Conservation (phyloP, 2,329 filamentous ascomycete species). For the Clarireedia sp. region DNA sequence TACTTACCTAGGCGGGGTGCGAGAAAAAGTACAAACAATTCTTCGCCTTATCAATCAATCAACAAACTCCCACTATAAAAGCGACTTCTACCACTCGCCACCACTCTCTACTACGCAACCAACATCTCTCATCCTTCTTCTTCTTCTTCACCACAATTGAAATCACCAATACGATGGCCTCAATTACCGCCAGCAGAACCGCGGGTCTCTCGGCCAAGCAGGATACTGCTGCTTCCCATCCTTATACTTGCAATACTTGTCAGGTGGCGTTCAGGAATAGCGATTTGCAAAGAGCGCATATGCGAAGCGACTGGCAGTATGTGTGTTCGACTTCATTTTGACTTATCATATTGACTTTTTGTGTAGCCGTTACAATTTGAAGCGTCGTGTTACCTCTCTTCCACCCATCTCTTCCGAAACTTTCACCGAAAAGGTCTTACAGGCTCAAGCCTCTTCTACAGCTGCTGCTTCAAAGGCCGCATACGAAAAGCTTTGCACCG, state of each 20-base stretch:
- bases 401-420: slow-evolving; percentile 86
- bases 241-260: slow-evolving; percentile 97
- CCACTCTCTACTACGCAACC: not conserved
- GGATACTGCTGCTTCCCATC: slow-evolving; percentile 52
- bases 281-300: slow-evolving; percentile 87
- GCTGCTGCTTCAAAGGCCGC: slow-evolving; percentile 82
- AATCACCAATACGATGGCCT: slow-evolving; percentile 38
- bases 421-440: slow-evolving; percentile 92
- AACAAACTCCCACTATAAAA: not conserved
- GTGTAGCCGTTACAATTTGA: slow-evolving; percentile 82
- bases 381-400: slow-evolving; percentile 82
- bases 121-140: not conserved
- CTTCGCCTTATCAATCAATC: not conserved
- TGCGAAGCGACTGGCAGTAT: slow-evolving; percentile 98
- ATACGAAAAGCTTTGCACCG: slow-evolving; percentile 74
- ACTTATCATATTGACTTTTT: slow-evolving; percentile 15
- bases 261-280: slow-evolving; percentile 93
- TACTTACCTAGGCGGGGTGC: not conserved
- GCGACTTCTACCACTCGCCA: not conserved
- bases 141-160: not conserved
- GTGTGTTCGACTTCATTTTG: slow-evolving; percentile 33
- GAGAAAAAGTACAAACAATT: not conserved
- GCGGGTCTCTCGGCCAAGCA: slow-evolving; percentile 17
- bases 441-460: slow-evolving; percentile 75
- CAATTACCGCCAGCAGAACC: slow-evolving; percentile 35